phyloP scores from a whole-genome alignment of 2,329 filamentous ascomycete genomes.

The Byssochlamys sp. region DNA sequence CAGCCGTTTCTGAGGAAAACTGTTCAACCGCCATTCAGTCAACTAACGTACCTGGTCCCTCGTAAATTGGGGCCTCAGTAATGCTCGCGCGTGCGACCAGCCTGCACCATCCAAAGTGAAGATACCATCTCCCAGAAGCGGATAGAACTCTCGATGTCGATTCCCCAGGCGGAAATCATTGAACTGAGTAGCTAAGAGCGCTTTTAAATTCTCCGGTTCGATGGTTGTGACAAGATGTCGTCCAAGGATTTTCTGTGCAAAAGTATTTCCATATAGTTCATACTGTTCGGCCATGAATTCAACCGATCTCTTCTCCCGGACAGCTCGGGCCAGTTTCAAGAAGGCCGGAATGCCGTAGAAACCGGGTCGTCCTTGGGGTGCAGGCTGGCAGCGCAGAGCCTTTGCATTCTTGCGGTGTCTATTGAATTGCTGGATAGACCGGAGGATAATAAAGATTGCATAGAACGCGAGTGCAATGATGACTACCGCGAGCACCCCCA shows the following conservation, averaged over 20 bases:
- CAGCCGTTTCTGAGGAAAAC: background rate
- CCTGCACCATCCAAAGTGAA: conserved; percentile 61
- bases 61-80: conserved; percentile 78
- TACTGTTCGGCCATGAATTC: conserved; percentile 19
- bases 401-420: conserved; percentile 17
- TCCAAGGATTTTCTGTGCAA: conserved; percentile 13
- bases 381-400: conserved; percentile 17
- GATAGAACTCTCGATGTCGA: conserved; percentile 55
- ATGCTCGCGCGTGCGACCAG: conserved; percentile 69
- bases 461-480: conserved; percentile 12
- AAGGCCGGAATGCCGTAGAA: conserved; percentile 20
- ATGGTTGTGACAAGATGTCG: conserved; percentile 16
- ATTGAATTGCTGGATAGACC: conserved; percentile 12
- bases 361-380: conserved; percentile 3
- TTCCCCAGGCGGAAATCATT: conserved; percentile 70
- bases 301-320: conserved; percentile 21
- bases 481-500: conserved; percentile 10
- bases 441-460: conserved; percentile 14
- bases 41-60: conserved; percentile 60
- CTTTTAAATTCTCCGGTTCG: conserved; percentile 62
- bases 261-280: conserved; percentile 16
- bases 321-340: conserved; percentile 14
- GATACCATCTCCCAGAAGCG: conserved; percentile 41
- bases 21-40: background rate
- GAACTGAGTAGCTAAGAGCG: conserved; percentile 74